Percentiles rank a stretch among this genome's conserved stretches.
These are phyloP conservation scores for Paxillus involutus DNA, from an alignment of 768 basidiomycete species.

Conservation along the genomic window DNA sequence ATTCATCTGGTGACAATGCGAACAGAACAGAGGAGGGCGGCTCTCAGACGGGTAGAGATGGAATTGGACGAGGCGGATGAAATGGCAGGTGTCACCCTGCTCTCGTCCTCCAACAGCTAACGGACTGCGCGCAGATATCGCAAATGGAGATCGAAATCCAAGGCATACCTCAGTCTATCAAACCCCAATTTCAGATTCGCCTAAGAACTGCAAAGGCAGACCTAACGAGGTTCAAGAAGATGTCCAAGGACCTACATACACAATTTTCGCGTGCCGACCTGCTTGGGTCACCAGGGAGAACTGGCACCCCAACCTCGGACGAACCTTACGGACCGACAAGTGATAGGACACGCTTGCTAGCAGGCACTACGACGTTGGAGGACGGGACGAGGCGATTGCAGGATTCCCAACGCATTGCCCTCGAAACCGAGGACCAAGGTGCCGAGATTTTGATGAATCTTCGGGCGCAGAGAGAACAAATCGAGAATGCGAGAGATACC, in stretches of 20 bases:
- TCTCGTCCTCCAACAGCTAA: background rate
- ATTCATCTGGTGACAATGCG: background rate
- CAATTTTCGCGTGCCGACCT: conserved; percentile 76
- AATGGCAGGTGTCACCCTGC: conserved; percentile 57
- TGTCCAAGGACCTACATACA: conserved; percentile 68
- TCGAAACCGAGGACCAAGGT: conserved; percentile 96
- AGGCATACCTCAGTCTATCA: conserved; percentile 85
- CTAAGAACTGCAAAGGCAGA: conserved; percentile 75
- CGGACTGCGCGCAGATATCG: conserved; percentile 60
- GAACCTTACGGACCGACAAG: conserved; percentile 73
- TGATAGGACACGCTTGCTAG: conserved; percentile 78
- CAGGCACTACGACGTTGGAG: conserved; percentile 75
- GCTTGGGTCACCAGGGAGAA: conserved; percentile 50
- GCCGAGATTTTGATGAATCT: conserved; percentile 88
- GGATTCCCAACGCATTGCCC: conserved; percentile 87
- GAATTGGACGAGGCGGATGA: conserved; percentile 98
- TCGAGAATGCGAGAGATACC: conserved; percentile 89
- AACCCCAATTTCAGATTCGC: conserved; percentile 72
- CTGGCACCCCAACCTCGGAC: conserved; percentile 53
- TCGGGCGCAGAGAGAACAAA: conserved; percentile 87
- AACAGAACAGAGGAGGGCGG: conserved; percentile 78
- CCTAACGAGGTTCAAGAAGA: conserved; percentile 78
- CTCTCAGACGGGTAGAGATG: conserved; percentile 84
- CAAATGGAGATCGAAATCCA: conserved; percentile 99
- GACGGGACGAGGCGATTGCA: conserved; percentile 84